Percentiles rank a stretch among this genome's conserved stretches.
These are phyloP conservation scores for Cercospora nicotianae DNA, from an alignment of 2,329 filamentous ascomycete genomes.

Conservation along the genomic window DNA sequence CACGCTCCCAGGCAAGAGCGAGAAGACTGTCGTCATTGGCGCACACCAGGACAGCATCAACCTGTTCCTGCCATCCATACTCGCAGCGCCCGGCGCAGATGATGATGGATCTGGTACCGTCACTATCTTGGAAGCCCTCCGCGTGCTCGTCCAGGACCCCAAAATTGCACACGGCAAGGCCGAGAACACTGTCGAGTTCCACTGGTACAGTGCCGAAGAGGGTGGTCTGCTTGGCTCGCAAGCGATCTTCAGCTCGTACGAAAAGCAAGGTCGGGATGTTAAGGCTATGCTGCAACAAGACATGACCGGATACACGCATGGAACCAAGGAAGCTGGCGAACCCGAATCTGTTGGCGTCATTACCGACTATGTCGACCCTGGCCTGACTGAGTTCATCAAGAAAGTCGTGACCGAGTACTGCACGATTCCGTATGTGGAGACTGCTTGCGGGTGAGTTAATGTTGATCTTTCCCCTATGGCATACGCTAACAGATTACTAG, in stretches of 20 bases:
- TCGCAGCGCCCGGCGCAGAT: slow-evolving; percentile 89
- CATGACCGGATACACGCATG: slow-evolving; percentile 89
- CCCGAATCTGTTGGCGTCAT: slow-evolving; percentile 89
- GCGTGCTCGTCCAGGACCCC: slow-evolving; percentile 70
- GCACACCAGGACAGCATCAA: slow-evolving; percentile 83
- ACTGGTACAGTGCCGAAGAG: slow-evolving; percentile 93
- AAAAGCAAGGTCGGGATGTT: slow-evolving; percentile 69
- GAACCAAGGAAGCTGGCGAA: slow-evolving; percentile 77
- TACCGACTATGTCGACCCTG: slow-evolving; percentile 82
- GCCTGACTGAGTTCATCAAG: slow-evolving; percentile 87
- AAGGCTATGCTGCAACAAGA: slow-evolving; percentile 98
- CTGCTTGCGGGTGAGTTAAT: slow-evolving; percentile 78
- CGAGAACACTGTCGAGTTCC: slow-evolving; percentile 88
- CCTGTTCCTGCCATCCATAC: slow-evolving; percentile 77
- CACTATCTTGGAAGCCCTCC: slow-evolving; percentile 88
- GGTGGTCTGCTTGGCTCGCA: slow-evolving; percentile 84
- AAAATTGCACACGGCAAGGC: slow-evolving; percentile 68
- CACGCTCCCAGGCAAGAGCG: slow-evolving; percentile 79
- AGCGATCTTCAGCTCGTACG: slow-evolving; percentile 82
- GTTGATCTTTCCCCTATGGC: slow-evolving; percentile 59
- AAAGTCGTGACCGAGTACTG: slow-evolving; percentile 84
- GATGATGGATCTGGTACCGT: slow-evolving; percentile 86
- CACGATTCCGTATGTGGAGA: slow-evolving; percentile 80
- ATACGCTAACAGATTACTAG: slow-evolving; percentile 37
- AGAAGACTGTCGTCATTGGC: slow-evolving; percentile 83